Conservation (phyloP, 805 yeast genomes). For the Yarrowia sp. region DNA sequence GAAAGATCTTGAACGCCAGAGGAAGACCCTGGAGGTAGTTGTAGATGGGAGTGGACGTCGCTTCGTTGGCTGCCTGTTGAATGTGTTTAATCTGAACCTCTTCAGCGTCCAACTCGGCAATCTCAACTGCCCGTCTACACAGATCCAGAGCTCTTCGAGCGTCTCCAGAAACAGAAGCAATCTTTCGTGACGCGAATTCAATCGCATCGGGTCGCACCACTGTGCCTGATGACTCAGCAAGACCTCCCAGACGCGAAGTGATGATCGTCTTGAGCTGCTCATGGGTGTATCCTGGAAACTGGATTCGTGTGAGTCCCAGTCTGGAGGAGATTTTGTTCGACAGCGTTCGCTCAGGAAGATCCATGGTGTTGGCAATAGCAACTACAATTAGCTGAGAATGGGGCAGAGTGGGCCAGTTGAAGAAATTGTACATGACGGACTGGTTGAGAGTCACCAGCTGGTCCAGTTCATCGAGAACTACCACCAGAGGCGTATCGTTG, state of each 20-base stretch:
- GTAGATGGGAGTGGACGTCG: conserved; percentile 75
- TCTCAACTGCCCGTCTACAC: conserved; percentile 86
- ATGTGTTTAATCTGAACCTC: conserved; percentile 76
- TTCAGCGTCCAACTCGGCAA: conserved; percentile 67
- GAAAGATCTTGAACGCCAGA: conserved; percentile 70
- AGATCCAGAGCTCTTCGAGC: conserved; percentile 91
- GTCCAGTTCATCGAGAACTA: conserved; percentile 90
- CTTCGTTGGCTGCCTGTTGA: conserved; percentile 78
- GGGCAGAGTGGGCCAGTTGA: conserved; percentile 93
- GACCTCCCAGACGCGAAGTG: conserved; percentile 60
- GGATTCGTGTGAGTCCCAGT: conserved; percentile 83
- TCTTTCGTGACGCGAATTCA: conserved; percentile 90
- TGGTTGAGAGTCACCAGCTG: conserved; percentile 85
- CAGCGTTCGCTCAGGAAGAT: conserved; percentile 85
- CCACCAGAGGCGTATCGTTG: conserved; percentile 64
- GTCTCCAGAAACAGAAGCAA: conserved; percentile 96
- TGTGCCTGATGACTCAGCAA: conserved; percentile 54
- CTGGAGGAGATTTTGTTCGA: conserved; percentile 91
- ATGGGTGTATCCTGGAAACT: conserved; percentile 87
- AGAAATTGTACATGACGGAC: conserved; percentile 89
- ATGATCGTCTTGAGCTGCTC: conserved; percentile 80
- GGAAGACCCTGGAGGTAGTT: conserved; percentile 66
- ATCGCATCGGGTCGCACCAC: conserved; percentile 69
- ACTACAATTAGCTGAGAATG: conserved; percentile 82
- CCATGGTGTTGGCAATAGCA: conserved; percentile 98